These are phyloP conservation scores for Blastobotrys ciferrii DNA, from an alignment of 1,139 yeast genomes.

Conservation along the genomic window DNA sequence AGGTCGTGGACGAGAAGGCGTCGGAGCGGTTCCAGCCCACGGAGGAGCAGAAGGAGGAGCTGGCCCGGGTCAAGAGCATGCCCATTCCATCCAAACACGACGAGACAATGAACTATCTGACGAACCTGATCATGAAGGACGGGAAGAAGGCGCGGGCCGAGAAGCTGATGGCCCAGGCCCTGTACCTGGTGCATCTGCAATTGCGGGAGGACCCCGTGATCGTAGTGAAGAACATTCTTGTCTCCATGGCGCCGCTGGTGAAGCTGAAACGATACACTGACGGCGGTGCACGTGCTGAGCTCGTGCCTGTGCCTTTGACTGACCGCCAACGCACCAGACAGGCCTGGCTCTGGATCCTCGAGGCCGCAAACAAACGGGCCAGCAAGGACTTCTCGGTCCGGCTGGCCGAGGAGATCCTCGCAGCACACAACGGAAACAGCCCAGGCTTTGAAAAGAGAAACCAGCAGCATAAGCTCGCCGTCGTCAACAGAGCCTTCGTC, in stretches of 20 bases:
- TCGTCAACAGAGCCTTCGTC: conserved; percentile 43
- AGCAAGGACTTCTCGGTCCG: conserved; percentile 83
- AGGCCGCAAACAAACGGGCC: conserved; percentile 75
- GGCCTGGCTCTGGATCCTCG: conserved; percentile 89
- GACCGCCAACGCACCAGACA: conserved; percentile 80
- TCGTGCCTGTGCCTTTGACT: conserved; percentile 80
- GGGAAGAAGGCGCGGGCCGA: conserved; percentile 87
- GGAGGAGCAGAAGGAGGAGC: conserved; percentile 57
- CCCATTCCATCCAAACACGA: conserved; percentile 65
- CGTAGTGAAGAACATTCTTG: conserved; percentile 70
- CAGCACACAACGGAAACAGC: conserved; percentile 75
- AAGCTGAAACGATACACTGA: conserved; percentile 75
- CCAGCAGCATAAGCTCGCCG: conserved; percentile 81
- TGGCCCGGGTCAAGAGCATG: conserved; percentile 47
- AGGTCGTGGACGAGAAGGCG: conserved; percentile 20
- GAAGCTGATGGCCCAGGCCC: conserved; percentile 68
- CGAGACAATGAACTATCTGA: conserved; percentile 70
- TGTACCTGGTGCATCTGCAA: conserved; percentile 73
- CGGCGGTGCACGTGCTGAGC: conserved; percentile 77
- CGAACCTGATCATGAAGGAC: conserved; percentile 87
- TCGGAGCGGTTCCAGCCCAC: conserved; percentile 44
- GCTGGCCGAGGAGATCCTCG: conserved; percentile 81
- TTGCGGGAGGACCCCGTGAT: conserved; percentile 74
- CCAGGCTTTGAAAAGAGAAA: conserved; percentile 82
- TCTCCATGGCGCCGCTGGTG: conserved; percentile 81